phyloP scores from a whole-genome alignment of 306 rosid species.

The Pterocarpus macrocarpus region DNA sequence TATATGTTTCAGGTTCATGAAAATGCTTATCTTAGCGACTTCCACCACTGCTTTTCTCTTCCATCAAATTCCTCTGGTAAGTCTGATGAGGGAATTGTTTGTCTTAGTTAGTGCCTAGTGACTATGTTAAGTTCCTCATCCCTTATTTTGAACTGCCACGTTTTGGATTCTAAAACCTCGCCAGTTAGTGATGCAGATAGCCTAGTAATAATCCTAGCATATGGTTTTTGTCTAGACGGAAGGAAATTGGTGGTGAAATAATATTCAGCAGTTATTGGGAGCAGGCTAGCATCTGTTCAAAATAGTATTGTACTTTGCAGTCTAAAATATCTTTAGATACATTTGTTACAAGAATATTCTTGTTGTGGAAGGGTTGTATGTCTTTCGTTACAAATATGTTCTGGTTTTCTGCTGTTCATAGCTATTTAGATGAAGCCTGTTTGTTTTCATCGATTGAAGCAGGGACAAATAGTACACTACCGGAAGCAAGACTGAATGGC shows the following conservation, averaged over 20 bases:
- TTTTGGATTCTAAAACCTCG: constrained; percentile 26
- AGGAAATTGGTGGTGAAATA: constrained; percentile 22
- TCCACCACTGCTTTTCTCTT: constrained; percentile 90
- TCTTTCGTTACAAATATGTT: constrained; percentile 19
- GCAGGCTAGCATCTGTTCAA: constrained; percentile 17
- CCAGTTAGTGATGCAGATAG: constrained; percentile 18
- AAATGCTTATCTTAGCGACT: constrained; percentile 89
- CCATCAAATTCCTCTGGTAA: constrained; percentile 82
- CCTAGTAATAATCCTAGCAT: constrained; percentile 21
- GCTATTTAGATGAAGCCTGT: constrained; percentile 21
- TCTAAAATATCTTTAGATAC: constrained; percentile 15
- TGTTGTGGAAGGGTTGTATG: constrained; percentile 29
- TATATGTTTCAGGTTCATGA: constrained; percentile 86
- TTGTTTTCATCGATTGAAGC: constrained; percentile 45
- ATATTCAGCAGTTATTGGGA: constrained; percentile 7
- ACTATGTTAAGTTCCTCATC: constrained; percentile 29
- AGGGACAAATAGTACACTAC: constrained; percentile 61
- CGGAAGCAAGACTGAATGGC: constrained; percentile 81
- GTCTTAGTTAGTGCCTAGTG: constrained; percentile 8
- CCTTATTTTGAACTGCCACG: constrained; percentile 26
- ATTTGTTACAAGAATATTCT: constrained; percentile 6
- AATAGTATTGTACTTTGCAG: constrained; percentile 22
- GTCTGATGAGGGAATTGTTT: constrained; percentile 25
- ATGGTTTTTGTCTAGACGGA: neutral
- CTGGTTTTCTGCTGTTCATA: constrained; percentile 37